Base-by-base conservation (phyloP, 768 basidiomycete genomes). In the Kwoniella newhampshirensis region DNA sequence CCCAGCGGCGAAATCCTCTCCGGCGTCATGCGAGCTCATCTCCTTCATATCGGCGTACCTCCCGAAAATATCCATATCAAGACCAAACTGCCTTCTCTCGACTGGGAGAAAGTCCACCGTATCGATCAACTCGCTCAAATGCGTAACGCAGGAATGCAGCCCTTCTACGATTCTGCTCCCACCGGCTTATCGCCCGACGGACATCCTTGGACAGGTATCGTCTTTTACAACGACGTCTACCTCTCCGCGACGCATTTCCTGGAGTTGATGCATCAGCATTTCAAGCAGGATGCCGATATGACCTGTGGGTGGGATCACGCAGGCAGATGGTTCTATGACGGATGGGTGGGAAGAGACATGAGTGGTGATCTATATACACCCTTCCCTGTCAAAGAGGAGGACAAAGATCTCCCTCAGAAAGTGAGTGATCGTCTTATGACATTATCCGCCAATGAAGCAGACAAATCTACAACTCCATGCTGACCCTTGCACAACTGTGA, bases 271-370 rank as follows among this genome's bases (percentile, higher is more conserved):
- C 68, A 74, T 46, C 75, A 77, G 64, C 73, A 77, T 50, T 63
- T 65, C 51, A 62, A 55, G 40, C 74, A 75, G 54, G 70, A 65
- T 21, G 67, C 70, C 8, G 73, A 75, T 59, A 74, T 77, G 74
- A 73, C 67, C 2, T 77, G 76, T 55, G 76, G 73, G 17, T 75
- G 75, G 76, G 76, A 77, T 59, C 72, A 67, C 51, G 67, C 73
- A 39, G 66, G 67, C 15, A 62, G 60, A 28, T 67, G 65, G 67
- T 76, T 76, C 51, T 75, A 77, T 56, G 75, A 77, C 49, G 69
- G 66, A 20, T 77, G 76, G 76, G 74, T 75, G 1, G 71, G 73
- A n/a, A 63, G 76, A 30, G 73, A 74, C 48, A 73, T 77, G 63
- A 40, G 57, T 3, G 74, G 74, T 1, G 74, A 75, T 60, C 45